A percentile compares a stretch with the other conserved stretches of the same genome.
These are phyloP conservation scores for Bipolaris sorokiniana DNA, from an alignment of 2,329 filamentous ascomycete species.

Conservation along the genomic window DNA sequence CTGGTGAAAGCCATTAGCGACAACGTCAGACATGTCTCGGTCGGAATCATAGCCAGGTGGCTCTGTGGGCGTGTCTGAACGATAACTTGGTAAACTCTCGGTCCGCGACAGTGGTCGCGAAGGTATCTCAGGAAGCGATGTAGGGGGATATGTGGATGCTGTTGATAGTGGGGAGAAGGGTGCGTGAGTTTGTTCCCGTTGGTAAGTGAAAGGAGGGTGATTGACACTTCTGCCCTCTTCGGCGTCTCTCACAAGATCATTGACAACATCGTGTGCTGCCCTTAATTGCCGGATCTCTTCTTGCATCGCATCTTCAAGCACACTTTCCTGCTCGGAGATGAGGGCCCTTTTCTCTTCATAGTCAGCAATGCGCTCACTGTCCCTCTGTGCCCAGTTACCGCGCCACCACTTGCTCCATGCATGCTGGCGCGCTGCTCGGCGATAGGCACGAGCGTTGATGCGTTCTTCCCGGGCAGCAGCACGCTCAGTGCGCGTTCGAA, in stretches of 20 bases:
- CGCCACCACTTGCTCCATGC: constrained; percentile 60
- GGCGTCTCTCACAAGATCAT: constrained; percentile 53
- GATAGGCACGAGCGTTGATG: constrained; percentile 58
- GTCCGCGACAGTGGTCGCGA: constrained; percentile 48
- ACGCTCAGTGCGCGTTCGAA: constrained; percentile 59
- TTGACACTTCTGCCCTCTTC: constrained; percentile 41
- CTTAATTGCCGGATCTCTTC: constrained; percentile 58
- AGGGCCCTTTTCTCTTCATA: constrained; percentile 61
- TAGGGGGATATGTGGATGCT: constrained; percentile 41
- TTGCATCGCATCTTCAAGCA: constrained; percentile 54
- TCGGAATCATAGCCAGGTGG: constrained; percentile 54
- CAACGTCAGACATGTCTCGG: constrained; percentile 44
- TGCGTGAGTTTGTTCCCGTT: constrained; percentile 17
- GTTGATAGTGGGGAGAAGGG: constrained; percentile 38
- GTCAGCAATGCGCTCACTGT: constrained; percentile 45
- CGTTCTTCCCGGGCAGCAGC: constrained; percentile 62
- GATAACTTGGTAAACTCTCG: constrained; percentile 54
- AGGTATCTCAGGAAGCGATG: constrained; percentile 39
- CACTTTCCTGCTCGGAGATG: constrained; percentile 54
- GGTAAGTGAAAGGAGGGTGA: constrained; percentile 25
- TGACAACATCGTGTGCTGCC: constrained; percentile 60
- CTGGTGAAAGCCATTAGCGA: constrained; percentile 52
- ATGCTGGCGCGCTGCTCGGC: constrained; percentile 59
- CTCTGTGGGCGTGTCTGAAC: constrained; percentile 45
- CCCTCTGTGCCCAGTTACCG: constrained; percentile 39